These are phyloP conservation scores for Chrysopogon serrulatus DNA, from an alignment of 176 grass and related monocot species.

Conservation along the genomic window DNA sequence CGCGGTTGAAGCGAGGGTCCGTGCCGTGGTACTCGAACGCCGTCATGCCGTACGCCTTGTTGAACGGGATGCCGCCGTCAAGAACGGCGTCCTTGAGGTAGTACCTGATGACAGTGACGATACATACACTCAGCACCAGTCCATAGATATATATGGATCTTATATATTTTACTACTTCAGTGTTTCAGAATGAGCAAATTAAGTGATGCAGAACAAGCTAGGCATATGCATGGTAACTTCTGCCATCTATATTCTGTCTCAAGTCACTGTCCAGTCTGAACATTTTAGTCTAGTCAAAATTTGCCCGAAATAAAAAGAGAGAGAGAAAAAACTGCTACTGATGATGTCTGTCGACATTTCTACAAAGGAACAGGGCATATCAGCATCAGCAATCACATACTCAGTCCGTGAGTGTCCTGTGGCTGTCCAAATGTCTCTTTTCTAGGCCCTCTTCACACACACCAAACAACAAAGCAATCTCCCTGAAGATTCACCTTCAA, in stretches of 20 bases:
- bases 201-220: not conserved
- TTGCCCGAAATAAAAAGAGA: not conserved
- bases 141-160: no score
- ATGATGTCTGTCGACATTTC: not conserved
- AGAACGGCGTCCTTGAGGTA: conserved; percentile 76
- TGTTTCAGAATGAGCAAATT: not conserved
- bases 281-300: not conserved
- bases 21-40: conserved; percentile 90
- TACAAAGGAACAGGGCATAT: not conserved
- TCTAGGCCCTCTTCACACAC: not conserved
- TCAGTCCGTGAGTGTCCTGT: no score
- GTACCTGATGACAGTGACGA: conserved; percentile 78
- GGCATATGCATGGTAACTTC: not conserved
- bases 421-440: not conserved
- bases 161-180: not conserved
- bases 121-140: no score
- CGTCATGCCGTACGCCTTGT: conserved; percentile 95
- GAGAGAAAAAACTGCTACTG: not conserved
- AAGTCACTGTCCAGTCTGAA: not conserved
- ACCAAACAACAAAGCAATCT: not conserved
- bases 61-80: conserved; percentile 94
- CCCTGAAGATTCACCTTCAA: not conserved
- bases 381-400: not conserved
- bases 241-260: not conserved
- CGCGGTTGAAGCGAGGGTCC: conserved; percentile 78